phyloP scores from a whole-genome alignment of 345 rosid species.

The Rubroshorea leprosula region DNA sequence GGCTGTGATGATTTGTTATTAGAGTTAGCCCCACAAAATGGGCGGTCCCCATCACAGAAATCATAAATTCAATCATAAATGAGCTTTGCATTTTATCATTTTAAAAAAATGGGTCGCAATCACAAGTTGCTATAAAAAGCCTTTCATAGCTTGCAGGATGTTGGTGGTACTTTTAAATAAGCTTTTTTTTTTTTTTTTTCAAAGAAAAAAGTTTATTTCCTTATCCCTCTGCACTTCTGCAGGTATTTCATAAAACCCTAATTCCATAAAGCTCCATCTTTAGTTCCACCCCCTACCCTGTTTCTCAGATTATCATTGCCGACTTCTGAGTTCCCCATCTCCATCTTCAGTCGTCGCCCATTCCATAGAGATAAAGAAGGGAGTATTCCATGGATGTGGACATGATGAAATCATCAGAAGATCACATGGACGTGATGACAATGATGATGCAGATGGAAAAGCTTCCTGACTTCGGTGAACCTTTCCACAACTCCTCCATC shows the following conservation, averaged over 20 bases:
- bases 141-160: constrained; percentile 8
- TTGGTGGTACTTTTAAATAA: constrained; percentile 11
- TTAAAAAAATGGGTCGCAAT: constrained; percentile 2
- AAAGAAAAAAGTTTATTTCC: too few species aligned
- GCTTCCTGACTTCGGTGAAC: constrained; percentile 48
- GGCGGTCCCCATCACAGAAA: constrained; percentile 19
- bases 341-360: neutral
- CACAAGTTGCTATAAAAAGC: constrained; percentile 19
- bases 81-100: constrained; percentile 6
- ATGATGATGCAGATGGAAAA: constrained; percentile 67
- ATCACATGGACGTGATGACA: constrained; percentile 44
- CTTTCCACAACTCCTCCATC: constrained; percentile 16
- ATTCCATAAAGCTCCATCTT: constrained; percentile 5
- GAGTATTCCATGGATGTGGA: constrained; percentile 34
- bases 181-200: too few species aligned
- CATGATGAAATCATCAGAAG: constrained; percentile 33
- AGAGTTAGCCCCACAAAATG: constrained; percentile 15
- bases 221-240: constrained; percentile 16
- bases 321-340: constrained; percentile 14
- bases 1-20: constrained; percentile 11
- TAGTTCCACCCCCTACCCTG: constrained; percentile 25
- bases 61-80: constrained; percentile 17
- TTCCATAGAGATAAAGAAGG: neutral
- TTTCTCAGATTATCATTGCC: constrained; percentile 8
- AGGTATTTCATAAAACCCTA: constrained; percentile 18